Base-by-base conservation (phyloP, 805 yeast genomes). In the Candida stauntonica region DNA sequence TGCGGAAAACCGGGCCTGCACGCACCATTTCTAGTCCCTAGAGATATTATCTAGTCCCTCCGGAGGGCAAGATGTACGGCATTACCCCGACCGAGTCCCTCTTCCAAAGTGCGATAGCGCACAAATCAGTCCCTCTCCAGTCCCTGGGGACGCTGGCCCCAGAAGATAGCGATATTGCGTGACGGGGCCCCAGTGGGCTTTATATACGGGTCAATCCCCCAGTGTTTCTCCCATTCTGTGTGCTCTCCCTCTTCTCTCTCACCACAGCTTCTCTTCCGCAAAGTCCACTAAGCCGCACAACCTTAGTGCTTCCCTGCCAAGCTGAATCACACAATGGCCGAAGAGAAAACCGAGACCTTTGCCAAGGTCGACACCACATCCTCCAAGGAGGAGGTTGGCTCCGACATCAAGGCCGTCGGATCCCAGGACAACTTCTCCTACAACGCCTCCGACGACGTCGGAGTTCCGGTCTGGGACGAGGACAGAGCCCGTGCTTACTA, bases 381-480 rank as follows among this genome's bases (percentile, higher is more conserved):
- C 26, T 31, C 33, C 11, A 31, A 20, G 17, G 33, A 31, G 26
- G 33, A 28, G 8, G 14, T 28, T 21, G 24, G 24, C 24, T 21
- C 24, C 30, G 30, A 28, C 8, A 12, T 28, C 30, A 28, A 28
- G 18, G 9, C 15, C 17, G 26, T 33, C 19, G 31, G 31, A 15
- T 37, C 41, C 24, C 35, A 37, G 23, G 41, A 37, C 23, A 26
- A 19, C 13, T 17, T 17, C 31, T 20, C 41, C 12, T 4, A 23
- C 31, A 13, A 15, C n/a, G 11, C 15, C 17, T 18, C 11, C 17
- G 31, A 17, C 11, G 21, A 18, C 15, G 19, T 28, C 28, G 44
- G 40, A 17, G 26, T 29, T 11, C 33, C 39, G 6, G 13, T 17
- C 6, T 45, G 46, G 44, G 45, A 42, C 23, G 46, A 42, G 24